phyloP scores from a whole-genome alignment of 2,329 filamentous ascomycete genomes.

The Alternaria rosae region DNA sequence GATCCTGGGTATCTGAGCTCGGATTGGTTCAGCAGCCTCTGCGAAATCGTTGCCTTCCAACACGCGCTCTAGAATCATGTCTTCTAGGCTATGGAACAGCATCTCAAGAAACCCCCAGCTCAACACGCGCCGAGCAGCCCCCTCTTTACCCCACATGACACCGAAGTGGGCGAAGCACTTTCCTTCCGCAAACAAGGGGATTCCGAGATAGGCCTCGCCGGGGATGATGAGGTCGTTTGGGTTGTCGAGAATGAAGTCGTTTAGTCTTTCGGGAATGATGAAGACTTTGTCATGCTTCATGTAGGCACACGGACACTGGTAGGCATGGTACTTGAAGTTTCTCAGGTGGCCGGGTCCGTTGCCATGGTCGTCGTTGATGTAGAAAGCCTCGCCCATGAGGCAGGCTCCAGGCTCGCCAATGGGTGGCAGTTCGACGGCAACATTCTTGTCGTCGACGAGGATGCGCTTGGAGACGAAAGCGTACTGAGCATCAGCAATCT shows the following conservation, averaged over 20 bases:
- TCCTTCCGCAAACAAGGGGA: constrained; percentile 70
- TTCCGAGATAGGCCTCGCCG: constrained; percentile 71
- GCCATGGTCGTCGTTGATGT: constrained; percentile 67
- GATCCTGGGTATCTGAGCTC: constrained; percentile 49
- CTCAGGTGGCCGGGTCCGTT: constrained; percentile 59
- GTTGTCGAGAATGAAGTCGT: constrained; percentile 66
- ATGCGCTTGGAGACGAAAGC: constrained; percentile 72
- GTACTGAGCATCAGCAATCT: constrained; percentile 70
- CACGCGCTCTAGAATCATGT: constrained; percentile 67
- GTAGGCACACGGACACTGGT: constrained; percentile 70
- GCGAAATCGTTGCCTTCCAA: constrained; percentile 60
- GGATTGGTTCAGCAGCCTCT: constrained; percentile 31
- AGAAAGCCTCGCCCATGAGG: constrained; percentile 70
- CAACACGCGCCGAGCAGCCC: constrained; percentile 62
- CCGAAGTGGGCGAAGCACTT: constrained; percentile 75
- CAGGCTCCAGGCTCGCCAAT: constrained; percentile 68
- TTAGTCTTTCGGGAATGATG: constrained; percentile 68
- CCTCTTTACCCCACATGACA: constrained; percentile 73
- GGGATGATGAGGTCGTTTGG: constrained; percentile 67
- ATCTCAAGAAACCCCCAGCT: constrained; percentile 74
- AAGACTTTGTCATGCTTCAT: constrained; percentile 78
- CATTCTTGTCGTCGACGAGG: constrained; percentile 64
- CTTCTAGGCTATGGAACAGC: constrained; percentile 72
- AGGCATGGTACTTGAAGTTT: constrained; percentile 70
- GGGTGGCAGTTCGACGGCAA: constrained; percentile 67